Percentiles rank a stretch among this genome's conserved stretches.
Conservation (phyloP, 2,329 filamentous ascomycete species). For the Claviceps africana region DNA sequence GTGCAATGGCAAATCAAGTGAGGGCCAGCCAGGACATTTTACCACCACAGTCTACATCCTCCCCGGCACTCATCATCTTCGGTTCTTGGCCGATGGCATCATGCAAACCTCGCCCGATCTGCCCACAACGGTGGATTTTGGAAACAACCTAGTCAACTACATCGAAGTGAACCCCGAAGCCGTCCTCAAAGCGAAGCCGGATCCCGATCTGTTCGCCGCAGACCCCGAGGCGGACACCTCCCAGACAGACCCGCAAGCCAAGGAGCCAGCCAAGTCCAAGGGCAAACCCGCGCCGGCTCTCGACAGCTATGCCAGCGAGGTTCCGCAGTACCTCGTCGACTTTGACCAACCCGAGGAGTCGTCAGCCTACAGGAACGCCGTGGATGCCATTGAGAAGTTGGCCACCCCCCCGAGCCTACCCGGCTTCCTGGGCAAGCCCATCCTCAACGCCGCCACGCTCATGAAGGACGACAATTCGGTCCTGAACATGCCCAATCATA, state of each 20-base stretch:
- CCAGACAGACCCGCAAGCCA: constrained; percentile 14
- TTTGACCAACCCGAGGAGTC: constrained; percentile 76
- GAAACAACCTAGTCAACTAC: constrained; percentile 96
- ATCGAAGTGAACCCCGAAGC: constrained; percentile 77
- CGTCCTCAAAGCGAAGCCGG: constrained; percentile 20
- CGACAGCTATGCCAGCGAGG: constrained; percentile 53
- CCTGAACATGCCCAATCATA: constrained; percentile 91
- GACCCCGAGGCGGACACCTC: constrained; percentile 3
- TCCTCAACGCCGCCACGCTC: constrained; percentile 77
- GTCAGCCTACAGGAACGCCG: constrained; percentile 58
- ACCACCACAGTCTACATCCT: constrained; percentile 69
- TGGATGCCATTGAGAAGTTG: constrained; percentile 62
- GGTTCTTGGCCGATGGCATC: constrained; percentile 87
- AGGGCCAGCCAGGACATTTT: constrained; percentile 48
- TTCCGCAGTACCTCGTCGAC: constrained; percentile 77
- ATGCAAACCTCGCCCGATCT: constrained; percentile 80
- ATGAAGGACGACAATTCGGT: constrained; percentile 99
- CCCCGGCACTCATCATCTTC: constrained; percentile 89
- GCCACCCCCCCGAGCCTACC: constrained; percentile 74
- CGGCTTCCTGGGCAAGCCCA: constrained; percentile 84
- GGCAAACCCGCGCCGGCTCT: constrained; percentile 42
- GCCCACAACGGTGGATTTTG: constrained; percentile 93
- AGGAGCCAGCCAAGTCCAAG: constrained; percentile 30
- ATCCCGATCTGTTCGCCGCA: constrained; percentile 7
- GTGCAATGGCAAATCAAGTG: constrained; percentile 19